Base-by-base conservation (phyloP, 2,329 filamentous ascomycete genomes). In the Diaporthe vexans region DNA sequence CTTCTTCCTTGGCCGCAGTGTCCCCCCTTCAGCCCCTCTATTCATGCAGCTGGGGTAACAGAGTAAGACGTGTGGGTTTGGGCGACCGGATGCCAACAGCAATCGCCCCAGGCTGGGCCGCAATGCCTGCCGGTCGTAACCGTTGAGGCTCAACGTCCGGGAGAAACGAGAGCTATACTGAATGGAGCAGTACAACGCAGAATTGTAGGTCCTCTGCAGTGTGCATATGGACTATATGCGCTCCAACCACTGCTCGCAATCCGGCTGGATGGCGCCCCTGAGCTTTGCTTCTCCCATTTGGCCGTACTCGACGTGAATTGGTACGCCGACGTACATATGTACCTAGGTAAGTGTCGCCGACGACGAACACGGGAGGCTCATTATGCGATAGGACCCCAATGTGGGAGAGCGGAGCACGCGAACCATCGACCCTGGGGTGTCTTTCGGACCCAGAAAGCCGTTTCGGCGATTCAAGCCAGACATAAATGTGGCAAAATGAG, bases 61-160 rank as follows among this genome's bases (percentile, higher is more conserved):
- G 37, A 29, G 19, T 67, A 29, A 33, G 33, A 54, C 48, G 21
- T 68, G 46, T 67, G 48, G 48, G 15, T 19, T 54, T 68, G n/a
- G 29, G 11, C n/a, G 17, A 40, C 33, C 15, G 21, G 40, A 19
- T 48, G 24, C 59, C 59, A 21, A 29, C 24, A 65, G 40, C 24
- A 4, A 33, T 33, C 26, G 46, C 59, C 24, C 10, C 24, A 24
- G 13, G 46, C 46, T 52, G 29, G 63, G 11, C 26, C 11, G 8
- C 29, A 19, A 51, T 54, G 15, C 63, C 33, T 40, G 63, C 46
- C 33, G 46, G 48, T 11, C 63, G 48, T 68, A 29, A 54, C 63
- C 63, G 63, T 68, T 68, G 63, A 68, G 63, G 46, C 48, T 68
- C 48, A 68, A 68, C 48, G 63, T 40, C 48, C n/a, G 9, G 21